A percentile compares a stretch with the other conserved stretches of the same genome.
These are phyloP conservation scores for Amyloporia xantha DNA, from an alignment of 768 basidiomycete genomes.

Conservation along the genomic window DNA sequence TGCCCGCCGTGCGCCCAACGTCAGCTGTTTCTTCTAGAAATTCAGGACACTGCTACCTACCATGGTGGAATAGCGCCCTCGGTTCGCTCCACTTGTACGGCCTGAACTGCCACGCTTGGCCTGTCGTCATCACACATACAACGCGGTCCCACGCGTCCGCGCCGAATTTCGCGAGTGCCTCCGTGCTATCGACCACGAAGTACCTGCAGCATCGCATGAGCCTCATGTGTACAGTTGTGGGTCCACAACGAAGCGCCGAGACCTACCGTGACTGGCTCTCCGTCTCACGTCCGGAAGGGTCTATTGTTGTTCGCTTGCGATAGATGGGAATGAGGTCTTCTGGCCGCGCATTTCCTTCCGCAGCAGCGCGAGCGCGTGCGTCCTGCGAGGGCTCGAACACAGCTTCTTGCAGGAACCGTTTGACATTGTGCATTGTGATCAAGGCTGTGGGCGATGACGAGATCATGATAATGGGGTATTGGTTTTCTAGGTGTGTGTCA, in stretches of 20 bases:
- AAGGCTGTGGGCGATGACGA: conserved; percentile 93
- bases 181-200: conserved; percentile 86
- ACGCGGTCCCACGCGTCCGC: conserved; percentile 96
- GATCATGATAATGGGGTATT: conserved; percentile 94
- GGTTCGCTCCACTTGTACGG: conserved; percentile 98
- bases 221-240: too few species aligned
- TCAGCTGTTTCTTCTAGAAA: not conserved
- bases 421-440: conserved; percentile 97
- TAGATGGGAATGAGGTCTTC: conserved; percentile 89
- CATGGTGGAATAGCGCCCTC: conserved; percentile 86
- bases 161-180: conserved; percentile 88
- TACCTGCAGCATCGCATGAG: conserved; percentile 35
- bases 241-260: not conserved
- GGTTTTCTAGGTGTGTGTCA: conserved; percentile 44
- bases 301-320: conserved; percentile 70
- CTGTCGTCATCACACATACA: conserved; percentile 96
- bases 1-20: conserved; percentile 24
- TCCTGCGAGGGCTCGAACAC: conserved; percentile 68
- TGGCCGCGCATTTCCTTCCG: conserved; percentile 64
- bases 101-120: conserved; percentile 96
- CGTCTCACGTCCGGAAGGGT: conserved; percentile 56
- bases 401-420: conserved; percentile 87
- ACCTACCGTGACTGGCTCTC: conserved; percentile 31
- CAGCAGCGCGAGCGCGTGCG: conserved; percentile 59
- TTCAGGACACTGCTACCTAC: conserved; percentile 34